These are phyloP conservation scores for Fraxinus platypoda DNA, from an alignment of 305 asterid genomes.

Conservation along the genomic window DNA sequence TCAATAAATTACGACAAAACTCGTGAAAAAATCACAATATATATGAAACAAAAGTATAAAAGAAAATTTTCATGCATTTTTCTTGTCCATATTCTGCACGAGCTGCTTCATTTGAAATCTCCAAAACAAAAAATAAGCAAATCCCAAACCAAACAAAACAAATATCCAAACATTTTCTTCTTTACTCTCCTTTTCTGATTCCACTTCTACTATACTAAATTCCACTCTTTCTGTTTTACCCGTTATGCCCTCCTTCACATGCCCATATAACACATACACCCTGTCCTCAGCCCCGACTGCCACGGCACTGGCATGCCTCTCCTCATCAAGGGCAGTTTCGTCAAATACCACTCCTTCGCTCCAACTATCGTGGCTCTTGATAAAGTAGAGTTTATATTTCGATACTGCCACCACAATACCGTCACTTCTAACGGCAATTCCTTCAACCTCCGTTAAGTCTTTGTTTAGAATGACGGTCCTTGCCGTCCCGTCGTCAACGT, in stretches of 20 bases:
- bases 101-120: conserved; percentile 79
- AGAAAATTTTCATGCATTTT: conserved; percentile 33
- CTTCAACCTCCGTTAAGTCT: conserved; percentile 56
- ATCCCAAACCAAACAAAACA: conserved; percentile 67
- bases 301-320: conserved; percentile 23
- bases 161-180: conserved; percentile 70
- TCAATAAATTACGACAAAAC: background rate
- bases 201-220: conserved; percentile 56
- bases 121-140: conserved; percentile 68
- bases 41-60: background rate
- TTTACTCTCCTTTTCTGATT: conserved; percentile 47
- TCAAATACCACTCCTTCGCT: conserved; percentile 69
- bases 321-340: conserved; percentile 75
- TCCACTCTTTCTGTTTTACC: conserved; percentile 49
- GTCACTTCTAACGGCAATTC: conserved; percentile 59
- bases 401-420: conserved; percentile 72
- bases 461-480: conserved; percentile 51
- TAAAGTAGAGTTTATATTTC: conserved; percentile 41
- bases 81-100: conserved; percentile 65
- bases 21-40: background rate
- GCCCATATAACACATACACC: conserved; percentile 78
- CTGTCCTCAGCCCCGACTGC: conserved; percentile 21
- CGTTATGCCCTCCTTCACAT: conserved; percentile 50
- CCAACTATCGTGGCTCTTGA: conserved; percentile 78
- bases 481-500: conserved; percentile 57